phyloP scores from a whole-genome alignment of 1,139 yeast genomes.

The Yamadazyma diddensiae region DNA sequence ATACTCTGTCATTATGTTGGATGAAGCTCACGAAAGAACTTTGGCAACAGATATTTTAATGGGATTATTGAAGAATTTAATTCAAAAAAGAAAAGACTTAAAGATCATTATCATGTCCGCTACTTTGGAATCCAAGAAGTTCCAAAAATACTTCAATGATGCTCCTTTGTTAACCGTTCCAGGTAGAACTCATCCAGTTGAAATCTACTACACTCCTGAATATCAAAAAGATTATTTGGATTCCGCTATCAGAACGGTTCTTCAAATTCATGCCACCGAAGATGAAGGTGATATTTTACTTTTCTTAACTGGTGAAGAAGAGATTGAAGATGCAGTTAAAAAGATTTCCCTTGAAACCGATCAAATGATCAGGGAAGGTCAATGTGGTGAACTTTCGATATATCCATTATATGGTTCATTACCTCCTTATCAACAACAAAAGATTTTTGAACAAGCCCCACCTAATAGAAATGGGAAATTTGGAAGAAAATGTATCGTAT shows the following conservation, averaged over 20 bases:
- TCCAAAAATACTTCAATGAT: constrained; percentile 81
- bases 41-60: constrained; percentile 93
- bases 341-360: constrained; percentile 86
- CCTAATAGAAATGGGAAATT: constrained; percentile 72
- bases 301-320: constrained; percentile 96
- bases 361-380: constrained; percentile 81
- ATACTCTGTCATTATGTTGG: constrained; percentile 88
- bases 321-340: constrained; percentile 94
- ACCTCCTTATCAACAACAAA: constrained; percentile 94
- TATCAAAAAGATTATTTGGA: constrained; percentile 93
- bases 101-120: constrained; percentile 97
- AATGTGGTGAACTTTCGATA: constrained; percentile 83
- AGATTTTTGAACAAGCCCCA: constrained; percentile 90
- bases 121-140: constrained; percentile 94
- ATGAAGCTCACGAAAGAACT: constrained; percentile 98
- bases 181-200: constrained; percentile 97
- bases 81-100: constrained; percentile 76
- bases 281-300: constrained; percentile 88
- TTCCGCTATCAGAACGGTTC: constrained; percentile 89
- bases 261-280: constrained; percentile 96
- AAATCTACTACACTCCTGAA: constrained; percentile 94
- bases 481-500: constrained; percentile 87
- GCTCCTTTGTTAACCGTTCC: constrained; percentile 97
- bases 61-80: constrained; percentile 88
- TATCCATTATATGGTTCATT: constrained; percentile 94